Conservation (phyloP, 306 rosid species). For the Rosa persica region DNA sequence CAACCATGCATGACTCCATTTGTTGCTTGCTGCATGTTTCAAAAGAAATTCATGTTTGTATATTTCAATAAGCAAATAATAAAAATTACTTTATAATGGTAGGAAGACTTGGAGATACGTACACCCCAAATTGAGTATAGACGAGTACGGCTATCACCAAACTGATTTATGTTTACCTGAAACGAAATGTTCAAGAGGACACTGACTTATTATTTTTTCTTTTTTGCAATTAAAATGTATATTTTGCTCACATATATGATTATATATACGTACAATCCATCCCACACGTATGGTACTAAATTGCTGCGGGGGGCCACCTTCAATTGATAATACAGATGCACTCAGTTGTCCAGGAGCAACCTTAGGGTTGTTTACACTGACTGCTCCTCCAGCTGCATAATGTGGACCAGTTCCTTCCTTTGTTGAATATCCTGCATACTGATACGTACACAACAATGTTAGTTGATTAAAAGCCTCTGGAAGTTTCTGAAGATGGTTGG, state of each 20-base stretch:
- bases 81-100: background rate
- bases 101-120: too few relatives aligned
- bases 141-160: background rate
- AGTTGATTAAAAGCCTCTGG: too few relatives aligned
- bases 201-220: background rate
- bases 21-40: background rate
- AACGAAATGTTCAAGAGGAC: background rate
- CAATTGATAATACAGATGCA: background rate
- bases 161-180: background rate
- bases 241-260: background rate
- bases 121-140: background rate
- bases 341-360: background rate
- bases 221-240: background rate
- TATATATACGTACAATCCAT: background rate
- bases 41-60: background rate
- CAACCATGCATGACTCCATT: background rate
- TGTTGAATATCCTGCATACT: slow-evolving; percentile 2
- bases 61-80: background rate
- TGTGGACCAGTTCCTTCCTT: background rate
- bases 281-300: background rate
- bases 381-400: background rate
- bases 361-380: background rate
- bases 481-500: too few relatives aligned
- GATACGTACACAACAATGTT: too few relatives aligned
- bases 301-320: background rate